These are phyloP conservation scores for Paramecium pentaurelia DNA, from an alignment of 73 alveolate species.

Conservation along the genomic window DNA sequence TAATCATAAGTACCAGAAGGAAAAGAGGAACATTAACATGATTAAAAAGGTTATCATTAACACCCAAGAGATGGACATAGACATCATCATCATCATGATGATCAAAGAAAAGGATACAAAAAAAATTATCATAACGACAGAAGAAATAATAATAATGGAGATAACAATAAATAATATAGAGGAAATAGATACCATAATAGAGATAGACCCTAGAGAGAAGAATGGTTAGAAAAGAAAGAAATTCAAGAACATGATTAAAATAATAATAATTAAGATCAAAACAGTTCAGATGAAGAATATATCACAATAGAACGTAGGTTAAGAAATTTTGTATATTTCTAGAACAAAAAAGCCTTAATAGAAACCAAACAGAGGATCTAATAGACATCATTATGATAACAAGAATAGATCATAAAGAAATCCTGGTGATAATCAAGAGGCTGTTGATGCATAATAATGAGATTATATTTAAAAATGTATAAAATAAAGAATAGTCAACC, in stretches of 20 bases:
- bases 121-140: not conserved
- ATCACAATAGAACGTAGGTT: not conserved
- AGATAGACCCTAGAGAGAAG: not conserved
- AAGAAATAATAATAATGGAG: not conserved
- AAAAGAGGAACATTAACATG: not conserved
- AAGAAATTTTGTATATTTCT: not conserved
- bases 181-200: not conserved
- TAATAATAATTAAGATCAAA: not conserved
- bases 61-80: not conserved
- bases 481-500: not conserved
- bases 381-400: not conserved
- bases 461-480: not conserved
- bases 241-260: not conserved
- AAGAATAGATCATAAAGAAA: not conserved
- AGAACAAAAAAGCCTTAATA: not conserved
- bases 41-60: not conserved
- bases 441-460: not conserved
- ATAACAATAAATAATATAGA: not conserved
- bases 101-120: not conserved
- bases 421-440: not conserved
- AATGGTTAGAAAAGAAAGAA: not conserved
- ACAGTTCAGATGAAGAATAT: not conserved
- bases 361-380: not conserved
- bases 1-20: not conserved
- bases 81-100: not conserved